phyloP scores from a whole-genome alignment of 2,329 filamentous ascomycete genomes.

The Trichoderma koningii region DNA sequence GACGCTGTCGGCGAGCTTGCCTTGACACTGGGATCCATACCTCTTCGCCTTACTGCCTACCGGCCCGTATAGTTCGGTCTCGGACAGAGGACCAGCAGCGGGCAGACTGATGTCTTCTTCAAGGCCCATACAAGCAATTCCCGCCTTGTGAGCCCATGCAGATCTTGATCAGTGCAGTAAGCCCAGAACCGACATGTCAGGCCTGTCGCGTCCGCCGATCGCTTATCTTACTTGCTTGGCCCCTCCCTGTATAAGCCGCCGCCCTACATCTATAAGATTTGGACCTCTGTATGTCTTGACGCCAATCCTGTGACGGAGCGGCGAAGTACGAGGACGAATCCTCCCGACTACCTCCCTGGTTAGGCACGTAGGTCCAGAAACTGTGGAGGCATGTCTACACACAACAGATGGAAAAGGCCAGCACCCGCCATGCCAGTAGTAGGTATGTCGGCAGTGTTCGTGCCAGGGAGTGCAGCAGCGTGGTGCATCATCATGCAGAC shows the following conservation, averaged over 20 bases:
- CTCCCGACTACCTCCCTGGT: neutral
- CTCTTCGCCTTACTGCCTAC: neutral
- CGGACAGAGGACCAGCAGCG: neutral
- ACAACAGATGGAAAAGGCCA: neutral
- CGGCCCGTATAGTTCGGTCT: neutral
- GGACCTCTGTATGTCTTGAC: slow-evolving; percentile 5
- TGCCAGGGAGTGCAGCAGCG: neutral
- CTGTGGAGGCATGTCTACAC: neutral
- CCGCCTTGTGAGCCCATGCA: too few species aligned
- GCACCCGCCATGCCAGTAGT: neutral
- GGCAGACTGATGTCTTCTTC: neutral
- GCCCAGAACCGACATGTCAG: neutral
- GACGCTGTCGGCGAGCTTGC: neutral
- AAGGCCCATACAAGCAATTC: too few species aligned
- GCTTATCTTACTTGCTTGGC: slow-evolving; percentile 17
- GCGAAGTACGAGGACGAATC: neutral
- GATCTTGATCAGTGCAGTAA: neutral
- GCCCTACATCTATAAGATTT: neutral
- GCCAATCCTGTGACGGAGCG: neutral
- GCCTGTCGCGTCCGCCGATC: slow-evolving; percentile 6
- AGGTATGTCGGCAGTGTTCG: too few species aligned
- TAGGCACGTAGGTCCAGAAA: neutral
- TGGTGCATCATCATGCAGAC: neutral
- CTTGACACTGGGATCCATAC: neutral
- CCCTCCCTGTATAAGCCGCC: neutral